Evolutionary conservation across 129 eudicot genomes (phyloP), one percentile per base, ranked within the genome.

Genomic region (Pulicaria dysenterica): DNA sequence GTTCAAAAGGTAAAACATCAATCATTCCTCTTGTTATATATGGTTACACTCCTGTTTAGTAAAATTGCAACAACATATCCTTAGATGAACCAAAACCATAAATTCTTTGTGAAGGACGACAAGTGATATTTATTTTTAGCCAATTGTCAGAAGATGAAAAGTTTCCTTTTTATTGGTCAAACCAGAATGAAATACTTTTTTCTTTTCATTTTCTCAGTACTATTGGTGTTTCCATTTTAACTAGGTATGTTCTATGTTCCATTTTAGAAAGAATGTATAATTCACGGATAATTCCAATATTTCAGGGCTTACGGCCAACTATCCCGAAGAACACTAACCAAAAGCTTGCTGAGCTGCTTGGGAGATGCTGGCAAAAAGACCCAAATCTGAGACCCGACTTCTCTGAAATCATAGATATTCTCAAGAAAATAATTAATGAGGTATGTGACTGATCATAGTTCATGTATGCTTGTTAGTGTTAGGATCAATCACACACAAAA

Each of bases 311-410:
- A 69, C 90, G 98, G 12, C 98, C 98, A 24, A 85, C 87, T 41
- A 89, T 89, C 55, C 96, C 96, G 0, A 93, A 89, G 75, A 78
- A 88, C 73, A 90, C 96, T 72, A 88, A 84, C 48, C 90, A 95
- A 70, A 90, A 77, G 78, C 89, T 94, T 45, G 55, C 83, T 3
- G 86, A 88, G 79, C 86, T 94, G 76, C 98, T 90, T 19, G 96
- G 87, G 72, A 90, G 70, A 81, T 90, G 98, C 91, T 94, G 98
- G 98, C 96, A 85, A 73, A 87, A 87, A 70, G 97, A 94, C 56
- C 95, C 97, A 58, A 67, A 80, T 60, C 47, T 83, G 75, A 90
- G 98, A 88, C 98, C 98, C 2, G 87, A 94, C 75, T 94, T 94
- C 69, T 57, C 93, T 47, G 97, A 94, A 69, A 80, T 90, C 58